Conservation (phyloP, 495 filamentous ascomycete species). For the Pyrenula aspistea region DNA sequence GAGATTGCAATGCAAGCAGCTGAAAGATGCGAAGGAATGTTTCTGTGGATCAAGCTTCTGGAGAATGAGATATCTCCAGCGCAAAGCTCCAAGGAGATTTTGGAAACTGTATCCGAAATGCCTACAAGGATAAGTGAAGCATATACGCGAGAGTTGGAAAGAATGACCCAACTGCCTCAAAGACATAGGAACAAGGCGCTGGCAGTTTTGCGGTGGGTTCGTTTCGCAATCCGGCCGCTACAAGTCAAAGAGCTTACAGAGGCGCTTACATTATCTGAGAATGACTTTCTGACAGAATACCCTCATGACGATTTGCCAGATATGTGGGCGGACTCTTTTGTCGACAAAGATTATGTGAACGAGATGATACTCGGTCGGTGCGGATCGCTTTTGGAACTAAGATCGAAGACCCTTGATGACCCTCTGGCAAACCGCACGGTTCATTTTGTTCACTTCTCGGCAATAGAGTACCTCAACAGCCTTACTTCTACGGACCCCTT, state of each 20-base stretch:
- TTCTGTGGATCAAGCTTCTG: constrained; percentile 12
- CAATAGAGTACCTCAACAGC: constrained; percentile 11
- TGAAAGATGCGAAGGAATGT: constrained; percentile 13
- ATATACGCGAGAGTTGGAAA: constrained; percentile 8
- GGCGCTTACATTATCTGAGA: constrained; percentile 4
- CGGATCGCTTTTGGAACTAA: constrained; percentile 11
- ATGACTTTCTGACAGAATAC: constrained; percentile 4
- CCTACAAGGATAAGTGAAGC: constrained; percentile 7
- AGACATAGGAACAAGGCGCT: constrained; percentile 5
- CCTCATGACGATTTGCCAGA: constrained; percentile 9
- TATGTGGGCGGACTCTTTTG: constrained; percentile 6
- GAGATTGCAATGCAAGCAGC: constrained; percentile 7
- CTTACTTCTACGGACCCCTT: not conserved
- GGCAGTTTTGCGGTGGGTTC: constrained; percentile 14
- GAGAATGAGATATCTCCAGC: constrained; percentile 5
- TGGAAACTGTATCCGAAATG: constrained; percentile 8
- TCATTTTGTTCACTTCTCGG: constrained; percentile 15
- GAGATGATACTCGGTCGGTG: constrained; percentile 8
- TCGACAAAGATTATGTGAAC: constrained; percentile 15
- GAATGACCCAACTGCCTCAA: constrained; percentile 3
- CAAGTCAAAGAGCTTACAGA: constrained; percentile 15
- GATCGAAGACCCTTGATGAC: constrained; percentile 1
- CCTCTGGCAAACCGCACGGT: constrained; percentile 5
- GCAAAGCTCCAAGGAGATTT: constrained; percentile 6
- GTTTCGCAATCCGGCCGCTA: constrained; percentile 16